Base-by-base conservation (phyloP, 163 green algal species). In the Chloromonas sp. region DNA sequence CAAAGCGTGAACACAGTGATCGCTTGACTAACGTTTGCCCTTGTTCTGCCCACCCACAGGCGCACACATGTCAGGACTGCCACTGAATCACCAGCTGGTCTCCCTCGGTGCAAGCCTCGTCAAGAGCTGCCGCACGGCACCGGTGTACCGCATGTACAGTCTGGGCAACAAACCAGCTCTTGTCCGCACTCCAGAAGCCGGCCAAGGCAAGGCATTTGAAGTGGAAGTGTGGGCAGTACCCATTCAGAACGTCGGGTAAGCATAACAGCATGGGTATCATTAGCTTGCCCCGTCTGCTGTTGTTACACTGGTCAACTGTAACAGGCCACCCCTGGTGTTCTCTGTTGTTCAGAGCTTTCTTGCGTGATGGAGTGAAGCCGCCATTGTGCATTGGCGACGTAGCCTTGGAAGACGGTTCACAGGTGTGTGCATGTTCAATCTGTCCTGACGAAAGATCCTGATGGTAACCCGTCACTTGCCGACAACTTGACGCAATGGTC, bases 371-470 rank as follows among this genome's bases (percentile, higher is more conserved):
- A 0, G 89, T 92, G 5, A 92, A 88, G 78, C 82, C 89, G 5
- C 93, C 93, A 1, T 89, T 96, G 3, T 91, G 86, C 70, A 92
- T 96, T 71, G 93, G 93, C 5, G 93, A 93, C 8, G 90, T 96
- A 14, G 81, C 92, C 60, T 87, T 96, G 1, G 92, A 96, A 2
- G 92, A 95, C 78, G 91, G 88, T 15, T 13, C 77, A 57, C 77
- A 81, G 77, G 36, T 36, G 36, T 36, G 36, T 36, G 36, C 36
- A 36, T 36, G 36, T 36, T 36, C 36, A 36, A 36, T 36, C 36
- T 36, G 36, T 36, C 36, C 36, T 36, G 36, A 36, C 36, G 36
- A 36, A 36, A 36, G 36, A 36, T 36, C 36, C 36, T 36, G 36
- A 36, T 36, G 36, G 36, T 36, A 36, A 36, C 36, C 36, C 36